phyloP scores from a whole-genome alignment of 768 basidiomycete genomes.

The Leucocoprinus sp. region DNA sequence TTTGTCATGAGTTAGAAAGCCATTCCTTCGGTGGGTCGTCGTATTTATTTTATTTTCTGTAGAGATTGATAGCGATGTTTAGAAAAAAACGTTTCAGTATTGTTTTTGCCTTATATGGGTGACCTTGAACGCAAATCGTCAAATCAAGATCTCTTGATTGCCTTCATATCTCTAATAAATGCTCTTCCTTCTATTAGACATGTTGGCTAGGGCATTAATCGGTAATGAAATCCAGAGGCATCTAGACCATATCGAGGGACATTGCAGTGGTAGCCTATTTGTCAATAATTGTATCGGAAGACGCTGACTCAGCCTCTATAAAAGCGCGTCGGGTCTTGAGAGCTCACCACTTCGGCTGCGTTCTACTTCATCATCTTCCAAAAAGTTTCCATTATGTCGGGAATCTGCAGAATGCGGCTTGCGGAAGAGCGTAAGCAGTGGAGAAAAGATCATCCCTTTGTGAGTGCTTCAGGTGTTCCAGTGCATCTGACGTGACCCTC shows the following conservation, averaged over 20 bases:
- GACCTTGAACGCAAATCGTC: too few species aligned
- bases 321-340: neutral
- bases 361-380: neutral
- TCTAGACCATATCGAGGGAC: too few species aligned
- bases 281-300: neutral
- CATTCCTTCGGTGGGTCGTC: too few species aligned
- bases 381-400: slow-evolving; percentile 52
- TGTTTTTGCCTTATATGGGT: too few species aligned
- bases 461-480: slow-evolving; percentile 33
- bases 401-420: slow-evolving; percentile 87
- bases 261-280: too few species aligned
- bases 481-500: neutral
- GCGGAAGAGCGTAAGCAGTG: slow-evolving; percentile 98
- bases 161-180: neutral
- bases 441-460: slow-evolving; percentile 98
- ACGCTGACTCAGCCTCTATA: neutral
- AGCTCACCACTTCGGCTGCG: neutral
- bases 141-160: neutral
- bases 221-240: neutral
- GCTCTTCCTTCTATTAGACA: neutral
- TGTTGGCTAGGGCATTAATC: neutral
- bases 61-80: too few species aligned
- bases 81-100: too few species aligned
- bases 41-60: too few species aligned
- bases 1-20: too few species aligned